These are phyloP conservation scores for Penicillium steckii DNA, from an alignment of 495 filamentous ascomycete species.

Conservation along the genomic window DNA sequence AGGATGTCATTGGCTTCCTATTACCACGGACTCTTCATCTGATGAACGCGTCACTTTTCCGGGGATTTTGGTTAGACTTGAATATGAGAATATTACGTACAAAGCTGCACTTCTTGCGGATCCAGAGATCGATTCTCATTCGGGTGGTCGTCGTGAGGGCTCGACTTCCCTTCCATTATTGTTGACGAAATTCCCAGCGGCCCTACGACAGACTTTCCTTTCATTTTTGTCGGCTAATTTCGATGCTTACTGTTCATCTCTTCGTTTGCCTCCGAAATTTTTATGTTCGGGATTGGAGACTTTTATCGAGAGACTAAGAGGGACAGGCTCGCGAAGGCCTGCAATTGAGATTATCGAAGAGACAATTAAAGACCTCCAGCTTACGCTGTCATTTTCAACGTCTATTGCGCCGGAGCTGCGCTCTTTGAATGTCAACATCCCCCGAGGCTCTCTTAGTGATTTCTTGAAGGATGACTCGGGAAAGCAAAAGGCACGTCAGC, in stretches of 20 bases:
- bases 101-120: slow-evolving; percentile 43
- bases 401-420: slow-evolving; percentile 43
- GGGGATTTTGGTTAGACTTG: slow-evolving; percentile 46
- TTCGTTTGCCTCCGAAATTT: slow-evolving; percentile 42
- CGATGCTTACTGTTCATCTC: slow-evolving; percentile 45
- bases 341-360: slow-evolving; percentile 23
- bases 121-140: background rate
- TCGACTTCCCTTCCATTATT: slow-evolving; percentile 53
- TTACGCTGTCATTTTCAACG: slow-evolving; percentile 39
- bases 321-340: background rate
- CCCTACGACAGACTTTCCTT: slow-evolving; percentile 49
- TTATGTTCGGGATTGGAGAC: slow-evolving; percentile 32
- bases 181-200: slow-evolving; percentile 49
- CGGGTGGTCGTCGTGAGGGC: slow-evolving; percentile 10
- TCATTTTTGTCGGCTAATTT: slow-evolving; percentile 51
- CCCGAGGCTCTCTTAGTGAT: slow-evolving; percentile 28
- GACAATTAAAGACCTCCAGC: slow-evolving; percentile 38
- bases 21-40: slow-evolving; percentile 21
- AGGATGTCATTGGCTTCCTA: slow-evolving; percentile 44
- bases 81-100: slow-evolving; percentile 52
- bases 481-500: slow-evolving; percentile 2
- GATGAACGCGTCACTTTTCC: slow-evolving; percentile 9
- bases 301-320: slow-evolving; percentile 24
- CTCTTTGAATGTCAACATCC: slow-evolving; percentile 46
- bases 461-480: slow-evolving; percentile 19